Base-by-base conservation (phyloP, 495 filamentous ascomycete species). In the Talaromyces proteolyticus region DNA sequence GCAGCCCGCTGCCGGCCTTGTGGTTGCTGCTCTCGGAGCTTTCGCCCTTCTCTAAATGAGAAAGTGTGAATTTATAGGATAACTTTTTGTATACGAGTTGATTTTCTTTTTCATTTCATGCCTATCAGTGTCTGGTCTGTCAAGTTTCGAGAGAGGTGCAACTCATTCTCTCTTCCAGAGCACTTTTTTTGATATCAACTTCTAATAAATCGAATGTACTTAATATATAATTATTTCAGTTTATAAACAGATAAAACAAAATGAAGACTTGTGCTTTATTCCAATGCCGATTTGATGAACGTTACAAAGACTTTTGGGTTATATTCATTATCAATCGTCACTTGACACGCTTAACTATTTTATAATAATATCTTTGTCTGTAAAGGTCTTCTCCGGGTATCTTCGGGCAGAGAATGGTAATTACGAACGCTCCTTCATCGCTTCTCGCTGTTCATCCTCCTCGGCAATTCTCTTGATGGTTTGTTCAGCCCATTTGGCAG, bases 401-500 rank as follows among this genome's bases (percentile, higher is more conserved):
- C 25, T 14, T 25, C 24, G 14, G 21, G 43, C 43, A 22, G 43
- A 45, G 25, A 45, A 26, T 69, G 53, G 72, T 34, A 34, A 1
- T 4, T 34, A 34, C 14, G 29, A 4, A 4, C 14, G 8, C 8
- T 8, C 29, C 14, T 34, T 34, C 29, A 34, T 34, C 14, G 29
- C 29, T 14, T 34, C 29, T 34, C 29, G 29, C 29, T 41, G 3
- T 16, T 47, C 44, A 39, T 80, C 82, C 53, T 82, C 78, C 61
- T 77, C 78, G 48, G 74, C 70, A 18, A 76, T 69, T 10, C 66
- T 65, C 51, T 77, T 62, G 6, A 86, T 74, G 79, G 85, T 90
- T 17, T 66, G 64, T 24, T 69, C 70, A 0, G 73, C 77, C 14
- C 76, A 76, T 6, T 68, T 66, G 11, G 87, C 76, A 14, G 84